Percentiles rank a stretch among this genome's conserved stretches.
These are phyloP conservation scores for Saccharomycopsis javanensis DNA, from an alignment of 805 yeast genomes.

Conservation along the genomic window DNA sequence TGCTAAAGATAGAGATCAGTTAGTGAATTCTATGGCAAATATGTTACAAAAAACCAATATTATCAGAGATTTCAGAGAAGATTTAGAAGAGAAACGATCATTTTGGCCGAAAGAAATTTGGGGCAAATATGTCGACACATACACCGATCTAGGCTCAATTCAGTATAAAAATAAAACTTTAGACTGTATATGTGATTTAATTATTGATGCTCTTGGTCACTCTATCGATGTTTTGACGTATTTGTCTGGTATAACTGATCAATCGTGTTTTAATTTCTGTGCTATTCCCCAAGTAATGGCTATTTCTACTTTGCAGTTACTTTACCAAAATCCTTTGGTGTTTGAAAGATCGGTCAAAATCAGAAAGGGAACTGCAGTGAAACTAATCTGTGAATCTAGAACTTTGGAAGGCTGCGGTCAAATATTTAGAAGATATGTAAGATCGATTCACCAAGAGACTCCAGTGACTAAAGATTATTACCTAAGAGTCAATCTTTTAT, in stretches of 20 bases:
- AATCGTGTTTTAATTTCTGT: constrained; percentile 80
- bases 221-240: constrained; percentile 68
- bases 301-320: constrained; percentile 81
- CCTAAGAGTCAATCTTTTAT: constrained; percentile 68
- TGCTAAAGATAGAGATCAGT: constrained; percentile 39
- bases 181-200: constrained; percentile 71
- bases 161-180: constrained; percentile 47
- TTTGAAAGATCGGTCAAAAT: constrained; percentile 71
- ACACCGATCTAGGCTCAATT: constrained; percentile 49
- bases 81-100: constrained; percentile 80
- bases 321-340: constrained; percentile 71
- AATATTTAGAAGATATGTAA: constrained; percentile 67
- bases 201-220: constrained; percentile 68
- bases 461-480: constrained; percentile 80
- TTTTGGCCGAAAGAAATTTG: constrained; percentile 96
- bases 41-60: constrained; percentile 94
- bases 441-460: constrained; percentile 69
- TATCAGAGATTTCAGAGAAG: constrained; percentile 91
- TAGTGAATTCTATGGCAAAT: constrained; percentile 83
- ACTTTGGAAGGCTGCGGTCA: constrained; percentile 65
- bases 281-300: constrained; percentile 99
- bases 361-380: constrained; percentile 79
- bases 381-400: constrained; percentile 62
- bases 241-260: constrained; percentile 68
- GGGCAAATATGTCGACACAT: constrained; percentile 62